These are phyloP conservation scores for Aphanomyces astaci DNA, from an alignment of 352 stramenopile genomes.

Conservation along the genomic window DNA sequence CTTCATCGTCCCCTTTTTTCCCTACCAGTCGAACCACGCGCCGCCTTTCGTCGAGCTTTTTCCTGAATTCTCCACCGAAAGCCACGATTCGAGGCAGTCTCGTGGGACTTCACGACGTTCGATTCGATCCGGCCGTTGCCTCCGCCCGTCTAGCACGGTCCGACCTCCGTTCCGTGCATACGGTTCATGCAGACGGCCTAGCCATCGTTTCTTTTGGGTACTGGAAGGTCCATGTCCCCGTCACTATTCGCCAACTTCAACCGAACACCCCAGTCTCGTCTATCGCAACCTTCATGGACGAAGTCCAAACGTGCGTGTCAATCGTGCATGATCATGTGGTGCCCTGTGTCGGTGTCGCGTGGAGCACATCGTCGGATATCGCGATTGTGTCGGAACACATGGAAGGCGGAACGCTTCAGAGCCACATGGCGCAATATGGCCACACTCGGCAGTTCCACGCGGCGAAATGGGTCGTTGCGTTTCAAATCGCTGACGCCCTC, in stretches of 20 bases:
- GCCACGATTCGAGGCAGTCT: not conserved
- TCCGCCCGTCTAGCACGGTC: not conserved
- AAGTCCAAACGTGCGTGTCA: not conserved
- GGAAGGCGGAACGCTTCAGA: slow-evolving; percentile 32
- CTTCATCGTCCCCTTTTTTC: not conserved
- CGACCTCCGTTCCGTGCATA: not conserved
- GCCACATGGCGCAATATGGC: slow-evolving; percentile 26
- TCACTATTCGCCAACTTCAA: slow-evolving; percentile 15
- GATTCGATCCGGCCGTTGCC: slow-evolving; percentile 15
- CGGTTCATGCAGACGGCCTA: not conserved
- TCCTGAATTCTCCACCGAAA: not conserved
- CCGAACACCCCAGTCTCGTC: not conserved
- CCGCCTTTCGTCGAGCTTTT: not conserved
- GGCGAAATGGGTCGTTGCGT: slow-evolving; percentile 35
- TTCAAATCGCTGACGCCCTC: slow-evolving; percentile 35
- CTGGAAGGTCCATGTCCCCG: slow-evolving; percentile 1
- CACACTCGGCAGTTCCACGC: not conserved
- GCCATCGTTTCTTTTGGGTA: not conserved
- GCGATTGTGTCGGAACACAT: slow-evolving; percentile 39
- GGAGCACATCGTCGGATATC: slow-evolving; percentile 23
- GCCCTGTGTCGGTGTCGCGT: slow-evolving; percentile 8
- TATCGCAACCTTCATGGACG: slow-evolving; percentile 18
- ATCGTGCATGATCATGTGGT: slow-evolving; percentile 6
- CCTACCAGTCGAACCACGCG: not conserved
- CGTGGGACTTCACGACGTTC: slow-evolving; percentile 11